A percentile compares a stretch with the other conserved stretches of the same genome.
These are phyloP conservation scores for Astraeus odoratus DNA, from an alignment of 768 basidiomycete species.

Conservation along the genomic window DNA sequence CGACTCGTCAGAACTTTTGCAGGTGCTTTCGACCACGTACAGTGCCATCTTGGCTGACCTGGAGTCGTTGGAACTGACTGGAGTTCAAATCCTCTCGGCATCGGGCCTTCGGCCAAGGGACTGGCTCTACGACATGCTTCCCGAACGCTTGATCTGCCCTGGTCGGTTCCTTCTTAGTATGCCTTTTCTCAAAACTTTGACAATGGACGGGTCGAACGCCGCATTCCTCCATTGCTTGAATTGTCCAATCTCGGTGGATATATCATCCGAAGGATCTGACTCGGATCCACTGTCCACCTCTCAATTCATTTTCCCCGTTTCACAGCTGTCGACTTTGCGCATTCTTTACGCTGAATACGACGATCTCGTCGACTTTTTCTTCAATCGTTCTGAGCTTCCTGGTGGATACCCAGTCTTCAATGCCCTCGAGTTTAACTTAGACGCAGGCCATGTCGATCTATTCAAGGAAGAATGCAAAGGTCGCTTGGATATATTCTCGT, in stretches of 20 bases:
- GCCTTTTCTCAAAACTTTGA: constrained; percentile 3
- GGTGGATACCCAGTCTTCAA: background rate
- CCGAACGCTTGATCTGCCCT: background rate
- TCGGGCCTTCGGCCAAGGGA: background rate
- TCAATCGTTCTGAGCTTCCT: background rate
- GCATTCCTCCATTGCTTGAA: constrained; percentile 3
- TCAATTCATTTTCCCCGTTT: background rate
- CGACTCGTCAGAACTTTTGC: constrained; percentile 3
- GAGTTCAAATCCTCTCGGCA: background rate
- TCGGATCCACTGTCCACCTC: too few species aligned
- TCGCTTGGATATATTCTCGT: background rate
- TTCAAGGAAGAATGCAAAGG: background rate
- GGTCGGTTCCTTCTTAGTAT: constrained; percentile 3
- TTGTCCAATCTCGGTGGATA: background rate
- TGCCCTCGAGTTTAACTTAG: background rate
- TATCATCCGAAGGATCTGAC: too few species aligned
- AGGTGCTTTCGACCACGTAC: background rate
- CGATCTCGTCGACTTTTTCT: constrained; percentile 1
- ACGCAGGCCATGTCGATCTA: background rate
- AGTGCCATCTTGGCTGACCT: background rate
- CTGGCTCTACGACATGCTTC: background rate
- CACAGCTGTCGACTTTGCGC: background rate
- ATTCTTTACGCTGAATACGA: background rate
- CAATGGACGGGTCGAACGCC: background rate
- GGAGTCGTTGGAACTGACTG: constrained; percentile 1